Evolutionary conservation across 306 rosid species (phyloP).

Genomic region (Purshia tridentata): DNA sequence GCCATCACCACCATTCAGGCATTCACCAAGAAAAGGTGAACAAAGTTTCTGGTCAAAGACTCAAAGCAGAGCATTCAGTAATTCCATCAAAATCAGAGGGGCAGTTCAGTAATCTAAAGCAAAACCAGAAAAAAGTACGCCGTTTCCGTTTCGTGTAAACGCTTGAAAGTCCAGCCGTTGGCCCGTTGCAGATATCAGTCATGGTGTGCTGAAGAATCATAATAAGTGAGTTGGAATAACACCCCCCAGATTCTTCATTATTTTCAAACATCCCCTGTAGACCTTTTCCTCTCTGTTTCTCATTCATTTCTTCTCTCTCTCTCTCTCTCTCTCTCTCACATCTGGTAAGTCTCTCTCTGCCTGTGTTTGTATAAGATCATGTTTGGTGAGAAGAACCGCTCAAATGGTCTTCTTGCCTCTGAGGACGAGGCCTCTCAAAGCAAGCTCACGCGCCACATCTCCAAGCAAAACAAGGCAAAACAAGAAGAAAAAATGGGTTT

Average conservation of each 20-base stretch:
- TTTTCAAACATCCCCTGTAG: slow-evolving; percentile 34
- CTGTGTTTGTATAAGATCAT: slow-evolving; percentile 31
- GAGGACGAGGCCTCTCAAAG: slow-evolving; percentile 79
- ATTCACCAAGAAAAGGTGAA: background rate
- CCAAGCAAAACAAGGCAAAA: slow-evolving; percentile 38
- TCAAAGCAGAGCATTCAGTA: slow-evolving; percentile 5
- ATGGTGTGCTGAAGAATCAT: slow-evolving; percentile 33
- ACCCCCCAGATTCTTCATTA: slow-evolving; percentile 24
- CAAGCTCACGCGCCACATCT: slow-evolving; percentile 58
- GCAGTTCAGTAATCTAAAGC: slow-evolving; percentile 24
- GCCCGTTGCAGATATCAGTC: slow-evolving; percentile 40
- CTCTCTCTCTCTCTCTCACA: background rate
- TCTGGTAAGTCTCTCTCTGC: background rate
- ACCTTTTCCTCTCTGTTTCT: slow-evolving; percentile 1
- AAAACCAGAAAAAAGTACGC: slow-evolving; percentile 15
- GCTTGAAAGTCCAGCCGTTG: slow-evolving; percentile 49
- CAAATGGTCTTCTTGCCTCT: slow-evolving; percentile 40
- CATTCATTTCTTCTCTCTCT: background rate
- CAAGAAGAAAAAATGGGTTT: slow-evolving; percentile 43
- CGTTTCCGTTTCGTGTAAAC: slow-evolving; percentile 28
- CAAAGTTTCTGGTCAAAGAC: slow-evolving; percentile 20
- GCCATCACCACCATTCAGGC: background rate
- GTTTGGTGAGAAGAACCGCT: slow-evolving; percentile 60
- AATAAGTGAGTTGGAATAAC: slow-evolving; percentile 8
- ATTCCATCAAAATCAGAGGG: slow-evolving; percentile 27